Evolutionary conservation across 1,284 basidiomycete genomes (phyloP).

Genomic region (Termitomyces sp.): DNA sequence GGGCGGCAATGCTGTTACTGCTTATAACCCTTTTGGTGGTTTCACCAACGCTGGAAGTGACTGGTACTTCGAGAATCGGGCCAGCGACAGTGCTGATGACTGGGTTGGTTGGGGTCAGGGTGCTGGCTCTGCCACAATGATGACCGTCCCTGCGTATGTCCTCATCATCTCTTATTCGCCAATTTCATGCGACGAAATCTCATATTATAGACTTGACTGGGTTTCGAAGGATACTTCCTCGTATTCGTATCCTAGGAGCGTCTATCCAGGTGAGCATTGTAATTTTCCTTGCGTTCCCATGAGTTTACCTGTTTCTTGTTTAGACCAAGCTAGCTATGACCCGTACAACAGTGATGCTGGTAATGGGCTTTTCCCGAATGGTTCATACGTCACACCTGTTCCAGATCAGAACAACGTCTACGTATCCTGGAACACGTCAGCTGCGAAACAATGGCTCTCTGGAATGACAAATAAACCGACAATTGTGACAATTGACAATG

Average conservation of each 20-base stretch:
- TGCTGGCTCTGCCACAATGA: constrained; percentile 38
- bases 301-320: background rate
- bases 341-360: constrained; percentile 45
- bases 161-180: background rate
- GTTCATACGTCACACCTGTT: constrained; percentile 34
- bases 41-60: constrained; percentile 50
- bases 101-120: constrained; percentile 44
- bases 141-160: constrained; percentile 46
- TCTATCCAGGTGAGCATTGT: constrained; percentile 35
- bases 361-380: constrained; percentile 40
- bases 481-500: constrained; percentile 45
- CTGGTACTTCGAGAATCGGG: constrained; percentile 52
- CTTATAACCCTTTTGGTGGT: constrained; percentile 45
- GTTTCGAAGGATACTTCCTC: constrained; percentile 46
- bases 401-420: constrained; percentile 35
- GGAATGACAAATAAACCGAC: constrained; percentile 41
- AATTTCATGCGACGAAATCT: background rate
- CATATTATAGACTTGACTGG: constrained; percentile 41
- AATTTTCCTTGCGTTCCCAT: background rate
- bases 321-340: constrained; percentile 40
- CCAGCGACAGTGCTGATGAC: constrained; percentile 35
- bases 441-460: constrained; percentile 38
- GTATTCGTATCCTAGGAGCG: constrained; percentile 40
- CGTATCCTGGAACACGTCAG: constrained; percentile 40
- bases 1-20: constrained; percentile 51